Evolutionary conservation across 257 asterid species (phyloP), one percentile per base, ranked within the genome.

Genomic region (Petrea volubilis): DNA sequence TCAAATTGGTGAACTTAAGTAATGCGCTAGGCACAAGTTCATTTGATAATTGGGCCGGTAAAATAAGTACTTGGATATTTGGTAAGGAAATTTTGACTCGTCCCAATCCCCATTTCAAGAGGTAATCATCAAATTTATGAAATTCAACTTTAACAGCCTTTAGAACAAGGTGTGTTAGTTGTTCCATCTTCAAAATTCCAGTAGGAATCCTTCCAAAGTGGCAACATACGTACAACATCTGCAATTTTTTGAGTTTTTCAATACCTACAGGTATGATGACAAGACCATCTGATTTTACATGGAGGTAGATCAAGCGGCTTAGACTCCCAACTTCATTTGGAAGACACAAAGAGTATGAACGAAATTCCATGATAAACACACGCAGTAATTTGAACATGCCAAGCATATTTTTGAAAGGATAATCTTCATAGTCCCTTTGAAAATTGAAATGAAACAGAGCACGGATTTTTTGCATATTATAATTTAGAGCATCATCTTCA

Each of bases 281-380:
- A 2, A 2, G 12, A 40, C 9, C 14, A 46, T n/a, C 25, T 1
- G 0, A 33, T 17, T 13, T 6, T 2, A 11, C 1, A 28, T 67
- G 28, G 25, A 69, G 17, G 56, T 70, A 55, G 34, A 50, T 8
- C 38, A 75, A 52, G 24, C 24, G 57, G 43, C 29, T 40, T 23
- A 75, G 12, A 4, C 38, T 76, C 44, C 71, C 61, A 9, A 76
- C 9, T n/a, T n/a, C n/a, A n/a, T n/a, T n/a, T n/a, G n/a, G n/a
- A n/a, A n/a, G n/a, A n/a, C n/a, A n/a, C n/a, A n/a, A n/a, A n/a
- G n/a, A n/a, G n/a, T n/a, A n/a, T n/a, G n/a, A n/a, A n/a, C n/a
- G n/a, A n/a, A n/a, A n/a, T n/a, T n/a, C n/a, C n/a, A n/a, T n/a
- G n/a, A n/a, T n/a, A n/a, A n/a, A n/a, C n/a, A n/a, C n/a, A 3